Conservation (phyloP, 768 basidiomycete species). For the Kwoniella newhampshirensis region DNA sequence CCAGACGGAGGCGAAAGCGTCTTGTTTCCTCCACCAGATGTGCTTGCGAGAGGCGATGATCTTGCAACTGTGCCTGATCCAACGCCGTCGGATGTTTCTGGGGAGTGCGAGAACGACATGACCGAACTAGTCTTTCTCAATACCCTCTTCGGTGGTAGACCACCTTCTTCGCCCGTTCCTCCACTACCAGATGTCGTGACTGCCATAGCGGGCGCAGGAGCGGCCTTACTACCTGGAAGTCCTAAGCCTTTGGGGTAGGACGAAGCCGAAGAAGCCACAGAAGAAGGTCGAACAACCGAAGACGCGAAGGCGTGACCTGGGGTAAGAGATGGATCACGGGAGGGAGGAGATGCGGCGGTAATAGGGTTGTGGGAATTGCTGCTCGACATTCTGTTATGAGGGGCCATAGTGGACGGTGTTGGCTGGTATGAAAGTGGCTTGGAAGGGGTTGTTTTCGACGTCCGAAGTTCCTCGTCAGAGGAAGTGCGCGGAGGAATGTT, state of each 20-base stretch:
- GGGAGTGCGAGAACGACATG: neutral
- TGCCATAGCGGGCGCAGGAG: slow-evolving; percentile 36
- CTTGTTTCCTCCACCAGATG: slow-evolving; percentile 5
- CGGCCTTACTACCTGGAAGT: slow-evolving; percentile 12
- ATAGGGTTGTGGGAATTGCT: too few relatives aligned
- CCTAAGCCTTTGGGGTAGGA: slow-evolving; percentile 21
- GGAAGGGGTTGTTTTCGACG: neutral
- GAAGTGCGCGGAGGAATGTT: too few relatives aligned
- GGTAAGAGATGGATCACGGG: neutral
- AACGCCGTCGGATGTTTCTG: too few relatives aligned
- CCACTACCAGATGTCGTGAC: slow-evolving; percentile 14
- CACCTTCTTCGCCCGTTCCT: slow-evolving; percentile 1
- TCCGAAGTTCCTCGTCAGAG: too few relatives aligned
- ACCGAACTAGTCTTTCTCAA: slow-evolving; percentile 4
- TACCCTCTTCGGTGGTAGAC: neutral
- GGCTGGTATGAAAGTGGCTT: neutral
- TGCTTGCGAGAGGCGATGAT: slow-evolving; percentile 1
- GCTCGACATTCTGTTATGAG: slow-evolving; percentile 8
- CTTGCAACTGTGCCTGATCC: too few relatives aligned
- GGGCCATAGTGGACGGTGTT: neutral
- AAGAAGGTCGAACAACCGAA: slow-evolving; percentile 24
- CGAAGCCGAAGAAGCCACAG: slow-evolving; percentile 31
- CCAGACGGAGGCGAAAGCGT: neutral
- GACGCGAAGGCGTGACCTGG: slow-evolving; percentile 16
- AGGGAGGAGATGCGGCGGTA: slow-evolving; percentile 8